Conservation (phyloP, 23 red algal genomes). For the Cyanidium caldarium region DNA sequence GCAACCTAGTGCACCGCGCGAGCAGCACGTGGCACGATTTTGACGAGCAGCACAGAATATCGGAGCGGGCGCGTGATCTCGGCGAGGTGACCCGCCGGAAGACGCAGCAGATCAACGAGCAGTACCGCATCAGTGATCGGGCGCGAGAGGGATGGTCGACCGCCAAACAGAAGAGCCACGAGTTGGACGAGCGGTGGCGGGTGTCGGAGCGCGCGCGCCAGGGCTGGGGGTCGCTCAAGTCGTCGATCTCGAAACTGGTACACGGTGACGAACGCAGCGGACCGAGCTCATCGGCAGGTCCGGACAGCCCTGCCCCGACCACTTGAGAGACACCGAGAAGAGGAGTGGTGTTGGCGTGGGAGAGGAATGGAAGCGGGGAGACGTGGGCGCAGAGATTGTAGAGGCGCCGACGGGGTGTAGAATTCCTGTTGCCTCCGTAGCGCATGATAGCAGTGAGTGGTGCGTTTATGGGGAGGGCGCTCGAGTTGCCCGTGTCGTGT, state of each 20-base stretch:
- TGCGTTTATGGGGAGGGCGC: no score
- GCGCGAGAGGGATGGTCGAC: background rate
- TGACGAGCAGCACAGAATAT: slow-evolving; percentile 16
- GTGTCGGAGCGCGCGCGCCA: background rate
- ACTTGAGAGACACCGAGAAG: no score
- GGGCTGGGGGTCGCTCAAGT: background rate
- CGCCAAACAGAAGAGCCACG: background rate
- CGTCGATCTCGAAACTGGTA: background rate
- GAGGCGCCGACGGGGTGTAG: no score
- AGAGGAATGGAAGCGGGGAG: no score
- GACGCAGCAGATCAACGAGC: slow-evolving; percentile 1
- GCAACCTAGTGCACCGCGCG: background rate
- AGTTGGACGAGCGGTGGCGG: background rate
- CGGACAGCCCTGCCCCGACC: no score
- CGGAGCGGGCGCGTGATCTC: slow-evolving; percentile 7
- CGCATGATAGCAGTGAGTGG: no score
- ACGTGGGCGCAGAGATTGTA: no score
- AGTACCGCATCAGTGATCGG: background rate
- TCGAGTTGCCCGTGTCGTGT: no score
- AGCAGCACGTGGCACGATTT: background rate
- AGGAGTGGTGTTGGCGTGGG: no score
- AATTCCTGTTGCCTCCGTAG: no score
- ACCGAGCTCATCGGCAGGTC: no score
- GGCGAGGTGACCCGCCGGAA: slow-evolving; percentile 1
- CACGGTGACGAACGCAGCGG: no score